Percentiles rank a stretch among this genome's conserved stretches.
phyloP scores from a whole-genome alignment of 208 protist genomes.

The Acanthamoeba healyi region DNA sequence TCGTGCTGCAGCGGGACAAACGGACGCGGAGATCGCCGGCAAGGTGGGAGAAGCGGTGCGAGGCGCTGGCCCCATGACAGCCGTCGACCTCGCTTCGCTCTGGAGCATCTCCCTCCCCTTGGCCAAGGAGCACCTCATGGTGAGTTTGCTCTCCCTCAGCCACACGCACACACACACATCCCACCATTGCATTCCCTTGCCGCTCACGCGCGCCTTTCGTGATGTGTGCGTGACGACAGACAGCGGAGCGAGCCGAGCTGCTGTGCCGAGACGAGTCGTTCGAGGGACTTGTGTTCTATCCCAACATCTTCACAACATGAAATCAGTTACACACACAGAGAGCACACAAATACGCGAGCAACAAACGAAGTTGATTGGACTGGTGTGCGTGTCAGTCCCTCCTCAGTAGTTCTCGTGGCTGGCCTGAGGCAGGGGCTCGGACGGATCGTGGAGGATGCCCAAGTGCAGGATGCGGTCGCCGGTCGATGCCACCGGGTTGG shows the following conservation, averaged over 20 bases:
- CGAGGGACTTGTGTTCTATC: conserved; percentile 81
- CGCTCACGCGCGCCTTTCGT: neutral
- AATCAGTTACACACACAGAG: too few relatives aligned
- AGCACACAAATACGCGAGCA: too few relatives aligned
- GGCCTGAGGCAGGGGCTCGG: neutral
- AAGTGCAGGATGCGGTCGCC: conserved; percentile 82
- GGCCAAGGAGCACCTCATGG: conserved; percentile 79
- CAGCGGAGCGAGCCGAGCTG: conserved; percentile 68
- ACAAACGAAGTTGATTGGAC: too few relatives aligned
- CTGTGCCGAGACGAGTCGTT: conserved; percentile 84
- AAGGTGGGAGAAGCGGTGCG: conserved; percentile 41
- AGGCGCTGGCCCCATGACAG: conserved; percentile 72
- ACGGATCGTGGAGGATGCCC: conserved; percentile 66
- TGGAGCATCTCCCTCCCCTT: conserved; percentile 77
- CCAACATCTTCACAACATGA: conserved; percentile 79
- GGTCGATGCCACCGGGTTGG: conserved; percentile 77
- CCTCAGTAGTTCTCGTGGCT: conserved; percentile 53
- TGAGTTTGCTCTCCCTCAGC: neutral
- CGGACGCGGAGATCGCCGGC: conserved; percentile 24
- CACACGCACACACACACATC: neutral
- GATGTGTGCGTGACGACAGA: conserved; percentile 21
- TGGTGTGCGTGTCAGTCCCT: too few relatives aligned
- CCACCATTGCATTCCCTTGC: neutral
- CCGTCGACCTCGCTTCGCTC: conserved; percentile 74
- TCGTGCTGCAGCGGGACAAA: neutral